A percentile compares a stretch with the other conserved stretches of the same genome.
Evolutionary conservation across 768 basidiomycete species (phyloP).

Genomic region (Dacryopinax spathularia): DNA sequence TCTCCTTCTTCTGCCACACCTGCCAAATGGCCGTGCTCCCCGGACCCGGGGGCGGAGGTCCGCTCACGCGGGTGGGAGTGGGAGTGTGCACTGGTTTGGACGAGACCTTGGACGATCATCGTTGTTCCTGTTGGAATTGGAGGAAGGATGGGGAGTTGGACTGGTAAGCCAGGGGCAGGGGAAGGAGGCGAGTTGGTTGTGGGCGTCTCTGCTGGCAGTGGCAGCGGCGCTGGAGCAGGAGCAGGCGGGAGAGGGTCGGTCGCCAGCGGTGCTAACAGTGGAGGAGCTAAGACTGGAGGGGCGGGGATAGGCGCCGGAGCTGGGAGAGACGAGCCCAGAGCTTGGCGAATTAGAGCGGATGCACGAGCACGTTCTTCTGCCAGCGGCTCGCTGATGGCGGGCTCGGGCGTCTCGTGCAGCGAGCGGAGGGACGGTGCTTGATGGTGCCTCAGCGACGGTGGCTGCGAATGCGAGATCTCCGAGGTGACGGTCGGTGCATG

Average conservation of each 20-base stretch:
- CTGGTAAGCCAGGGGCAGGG: no score
- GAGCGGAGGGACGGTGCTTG: no score
- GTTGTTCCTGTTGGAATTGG: background rate
- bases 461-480: background rate
- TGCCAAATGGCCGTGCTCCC: no score
- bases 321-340: background rate
- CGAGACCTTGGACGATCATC: background rate
- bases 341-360: background rate
- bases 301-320: background rate
- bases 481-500: background rate
- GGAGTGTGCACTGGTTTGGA: background rate
- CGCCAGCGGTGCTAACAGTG: background rate
- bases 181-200: background rate
- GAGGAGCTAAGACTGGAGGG: background rate
- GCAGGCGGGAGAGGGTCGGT: background rate
- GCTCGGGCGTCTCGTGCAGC: no score
- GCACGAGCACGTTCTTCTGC: background rate
- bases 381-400: background rate
- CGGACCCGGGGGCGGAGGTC: no score
- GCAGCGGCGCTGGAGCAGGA: background rate
- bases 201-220: background rate
- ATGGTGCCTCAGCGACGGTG: background rate
- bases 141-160: background rate
- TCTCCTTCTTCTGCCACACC: no score
- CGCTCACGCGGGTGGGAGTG: no score